Percentiles rank a stretch among this genome's conserved stretches.
These are phyloP conservation scores for Diutina siamensis DNA, from an alignment of 1,139 yeast genomes.

Conservation along the genomic window DNA sequence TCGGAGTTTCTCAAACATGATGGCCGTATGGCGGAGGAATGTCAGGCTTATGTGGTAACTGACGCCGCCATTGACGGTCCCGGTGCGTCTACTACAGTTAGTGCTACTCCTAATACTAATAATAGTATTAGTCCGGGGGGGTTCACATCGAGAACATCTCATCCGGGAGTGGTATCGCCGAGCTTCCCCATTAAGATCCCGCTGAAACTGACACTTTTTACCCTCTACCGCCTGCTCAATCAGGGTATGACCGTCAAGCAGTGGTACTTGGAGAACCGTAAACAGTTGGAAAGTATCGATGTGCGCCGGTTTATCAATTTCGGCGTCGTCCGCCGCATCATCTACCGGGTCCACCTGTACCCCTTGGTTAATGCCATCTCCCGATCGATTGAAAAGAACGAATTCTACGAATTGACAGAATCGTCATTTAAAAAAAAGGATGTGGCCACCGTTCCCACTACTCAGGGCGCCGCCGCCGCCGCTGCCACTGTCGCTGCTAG, in stretches of 20 bases:
- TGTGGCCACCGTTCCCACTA: not conserved
- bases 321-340: slow-evolving; percentile 72
- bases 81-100: not conserved
- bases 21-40: slow-evolving; percentile 58
- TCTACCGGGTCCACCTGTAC: slow-evolving; percentile 69
- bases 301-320: slow-evolving; percentile 75
- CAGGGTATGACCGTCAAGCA: slow-evolving; percentile 71
- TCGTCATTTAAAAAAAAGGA: not conserved
- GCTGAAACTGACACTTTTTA: slow-evolving; percentile 55
- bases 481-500: slow-evolving; percentile 9
- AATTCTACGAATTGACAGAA: not conserved
- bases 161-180: not conserved
- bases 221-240: slow-evolving; percentile 63
- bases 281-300: slow-evolving; percentile 54
- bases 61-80: not conserved
- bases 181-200: slow-evolving; percentile 32
- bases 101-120: not conserved
- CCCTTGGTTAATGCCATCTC: slow-evolving; percentile 33
- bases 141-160: not conserved
- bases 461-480: not conserved
- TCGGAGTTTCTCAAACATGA: slow-evolving; percentile 53
- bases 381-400: not conserved
- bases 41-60: slow-evolving; percentile 54
- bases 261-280: slow-evolving; percentile 64
- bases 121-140: not conserved